Evolutionary conservation across 176 grass and related monocot species (phyloP).

Genomic region (Puya raimondii): DNA sequence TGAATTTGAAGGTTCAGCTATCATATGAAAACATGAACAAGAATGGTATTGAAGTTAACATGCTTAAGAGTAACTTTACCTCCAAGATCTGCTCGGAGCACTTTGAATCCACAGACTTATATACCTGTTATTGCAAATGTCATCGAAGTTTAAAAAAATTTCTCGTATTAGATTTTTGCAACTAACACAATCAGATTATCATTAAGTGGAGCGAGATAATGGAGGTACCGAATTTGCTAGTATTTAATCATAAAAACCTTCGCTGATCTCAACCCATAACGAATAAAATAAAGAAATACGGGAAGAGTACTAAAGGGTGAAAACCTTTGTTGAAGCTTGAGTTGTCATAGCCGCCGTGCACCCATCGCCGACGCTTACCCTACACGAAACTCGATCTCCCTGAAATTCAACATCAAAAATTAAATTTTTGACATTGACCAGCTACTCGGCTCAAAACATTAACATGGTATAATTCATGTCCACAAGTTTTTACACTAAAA

Average conservation of each 20-base stretch:
- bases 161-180: background rate
- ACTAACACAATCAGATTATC: background rate
- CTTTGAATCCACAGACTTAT: constrained; percentile 83
- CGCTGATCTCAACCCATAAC: too few species aligned
- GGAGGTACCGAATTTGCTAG: background rate
- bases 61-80: constrained; percentile 33
- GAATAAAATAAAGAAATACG: background rate
- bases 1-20: background rate
- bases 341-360: constrained; percentile 74
- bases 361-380: constrained; percentile 47
- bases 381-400: constrained; percentile 63
- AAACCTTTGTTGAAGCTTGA: constrained; percentile 91
- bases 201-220: background rate
- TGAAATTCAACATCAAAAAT: constrained; percentile 6
- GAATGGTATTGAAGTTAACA: background rate
- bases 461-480: background rate
- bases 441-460: background rate
- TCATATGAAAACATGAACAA: background rate
- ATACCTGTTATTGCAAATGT: constrained; percentile 35
- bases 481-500: too few species aligned
- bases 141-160: background rate
- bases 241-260: background rate
- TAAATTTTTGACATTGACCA: too few species aligned
- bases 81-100: constrained; percentile 66
- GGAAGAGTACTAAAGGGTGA: background rate